Base-by-base conservation (phyloP, 2,329 filamentous ascomycete species). In the Blastomyces silverae region DNA sequence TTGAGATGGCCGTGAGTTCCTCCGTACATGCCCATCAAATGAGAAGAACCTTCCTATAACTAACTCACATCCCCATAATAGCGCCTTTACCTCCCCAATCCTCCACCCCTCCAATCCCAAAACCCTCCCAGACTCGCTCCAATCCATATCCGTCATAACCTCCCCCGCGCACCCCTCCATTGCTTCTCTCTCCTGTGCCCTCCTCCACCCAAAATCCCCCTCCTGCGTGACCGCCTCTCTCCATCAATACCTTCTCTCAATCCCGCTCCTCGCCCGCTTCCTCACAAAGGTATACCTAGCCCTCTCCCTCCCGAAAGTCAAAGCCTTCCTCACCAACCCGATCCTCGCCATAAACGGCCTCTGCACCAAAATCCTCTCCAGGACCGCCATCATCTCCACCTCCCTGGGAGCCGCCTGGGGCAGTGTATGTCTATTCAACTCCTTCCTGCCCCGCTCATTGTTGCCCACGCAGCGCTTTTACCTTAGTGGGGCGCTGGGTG, bases 381-480 rank as follows among this genome's bases (percentile, higher is more conserved):
- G 90, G 74, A 87, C 89, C 0, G 82, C 90, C 4, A 92, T 96
- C 71, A 79, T 91, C 60, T 92, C 92, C 0, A 90, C 90, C 20
- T 84, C 90, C n/a, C 87, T 96, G 65, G 91, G 91, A 17, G 91
- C 91, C 0, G 86, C 87, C 42, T 99, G 94, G 94, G 92, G 87
- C 0, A 89, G 87, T 65, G 87, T 97, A 70, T 99, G 93, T 79
- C 83, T 97, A 72, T 92, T 97, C 81, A 91, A 96, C 76, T 80
- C 84, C 57, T 83, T 89, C 72, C 82, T 97, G 1, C 92, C 93
- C 0, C 84, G 88, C 2, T 83, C 83, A 6, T 81, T 92, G 10
- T 81, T 97, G 0, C 85, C 92, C 0, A 92, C 89, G 0, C 89
- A 94, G 74, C 86, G 94, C 28, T 95, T 94, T 82, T 96, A 95